phyloP scores from a whole-genome alignment of 148 eudicot species.

The Arctostaphylos glauca region DNA sequence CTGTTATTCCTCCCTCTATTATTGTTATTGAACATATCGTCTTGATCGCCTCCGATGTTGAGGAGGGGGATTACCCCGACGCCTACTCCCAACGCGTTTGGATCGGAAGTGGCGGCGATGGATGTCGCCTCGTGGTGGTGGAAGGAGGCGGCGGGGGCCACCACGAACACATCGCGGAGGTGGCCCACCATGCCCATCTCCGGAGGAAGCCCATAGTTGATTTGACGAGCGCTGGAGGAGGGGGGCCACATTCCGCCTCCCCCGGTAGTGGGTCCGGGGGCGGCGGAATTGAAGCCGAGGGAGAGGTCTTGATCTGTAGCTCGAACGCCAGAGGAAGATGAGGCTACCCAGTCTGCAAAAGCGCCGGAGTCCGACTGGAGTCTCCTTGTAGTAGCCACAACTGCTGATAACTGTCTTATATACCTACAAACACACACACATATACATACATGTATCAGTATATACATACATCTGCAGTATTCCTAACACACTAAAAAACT shows the following conservation, averaged over 20 bases:
- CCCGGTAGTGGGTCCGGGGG: slow-evolving; percentile 17
- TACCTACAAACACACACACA: background rate
- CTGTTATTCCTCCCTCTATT: slow-evolving; percentile 14
- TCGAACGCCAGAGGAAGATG: slow-evolving; percentile 27
- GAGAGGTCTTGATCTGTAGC: slow-evolving; percentile 40
- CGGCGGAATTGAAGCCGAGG: slow-evolving; percentile 48
- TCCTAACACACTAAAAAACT: background rate
- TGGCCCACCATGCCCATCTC: slow-evolving; percentile 60
- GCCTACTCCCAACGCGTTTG: slow-evolving; percentile 26
- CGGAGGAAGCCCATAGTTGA: slow-evolving; percentile 42
- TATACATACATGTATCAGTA: background rate
- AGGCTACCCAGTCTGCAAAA: slow-evolving; percentile 58
- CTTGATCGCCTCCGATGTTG: slow-evolving; percentile 27
- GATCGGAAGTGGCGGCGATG: slow-evolving; percentile 21
- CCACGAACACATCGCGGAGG: slow-evolving; percentile 48
- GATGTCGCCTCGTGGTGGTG: slow-evolving; percentile 26
- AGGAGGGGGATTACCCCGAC: slow-evolving; percentile 72
- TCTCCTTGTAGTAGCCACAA: slow-evolving; percentile 61
- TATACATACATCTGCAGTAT: background rate
- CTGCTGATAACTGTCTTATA: slow-evolving; percentile 17
- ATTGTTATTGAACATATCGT: slow-evolving; percentile 15
- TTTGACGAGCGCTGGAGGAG: slow-evolving; percentile 18
- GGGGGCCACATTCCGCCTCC: slow-evolving; percentile 49
- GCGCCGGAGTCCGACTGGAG: slow-evolving; percentile 50
- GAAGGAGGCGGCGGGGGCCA: slow-evolving; percentile 52